Evolutionary conservation across 202 grass and related monocot genomes (phyloP).

Genomic region (Brachypodium distachyon): DNA sequence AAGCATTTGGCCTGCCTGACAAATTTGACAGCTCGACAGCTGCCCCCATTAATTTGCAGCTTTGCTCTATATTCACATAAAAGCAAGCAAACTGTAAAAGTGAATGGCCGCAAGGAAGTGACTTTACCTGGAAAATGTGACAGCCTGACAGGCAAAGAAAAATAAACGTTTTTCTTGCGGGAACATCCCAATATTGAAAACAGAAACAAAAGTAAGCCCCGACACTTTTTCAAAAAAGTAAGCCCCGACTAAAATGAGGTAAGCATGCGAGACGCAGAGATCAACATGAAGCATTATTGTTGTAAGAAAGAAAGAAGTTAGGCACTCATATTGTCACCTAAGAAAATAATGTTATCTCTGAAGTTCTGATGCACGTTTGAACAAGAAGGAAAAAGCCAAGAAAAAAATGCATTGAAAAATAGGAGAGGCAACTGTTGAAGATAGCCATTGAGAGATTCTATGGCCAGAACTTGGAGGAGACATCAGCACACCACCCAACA

Average conservation of each 20-base stretch:
- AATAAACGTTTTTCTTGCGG: neutral
- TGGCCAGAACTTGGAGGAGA: conserved; percentile 9
- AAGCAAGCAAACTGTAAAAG: neutral
- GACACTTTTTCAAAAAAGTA: neutral
- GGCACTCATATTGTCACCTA: neutral
- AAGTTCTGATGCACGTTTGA: conserved; percentile 8
- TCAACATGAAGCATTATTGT: neutral
- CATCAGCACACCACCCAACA: conserved; percentile 14
- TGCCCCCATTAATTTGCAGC: neutral
- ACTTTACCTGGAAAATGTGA: neutral
- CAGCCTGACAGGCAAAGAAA: neutral
- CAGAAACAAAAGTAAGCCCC: neutral
- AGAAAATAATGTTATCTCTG: conserved; percentile 27
- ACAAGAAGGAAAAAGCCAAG: conserved; percentile 22
- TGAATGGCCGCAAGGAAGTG: neutral
- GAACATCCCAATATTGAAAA: neutral
- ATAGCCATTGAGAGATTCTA: conserved; percentile 32
- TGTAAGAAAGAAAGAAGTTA: conserved; percentile 2
- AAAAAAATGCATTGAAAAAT: conserved; percentile 6
- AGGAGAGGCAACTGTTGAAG: conserved; percentile 7
- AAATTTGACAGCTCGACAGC: neutral
- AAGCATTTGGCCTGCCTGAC: neutral
- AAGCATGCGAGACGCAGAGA: neutral
- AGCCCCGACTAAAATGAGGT: neutral
- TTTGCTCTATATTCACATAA: neutral